phyloP scores from a whole-genome alignment of 192 early-diverging fungal genomes.

The Anaeromyces robustus region DNA sequence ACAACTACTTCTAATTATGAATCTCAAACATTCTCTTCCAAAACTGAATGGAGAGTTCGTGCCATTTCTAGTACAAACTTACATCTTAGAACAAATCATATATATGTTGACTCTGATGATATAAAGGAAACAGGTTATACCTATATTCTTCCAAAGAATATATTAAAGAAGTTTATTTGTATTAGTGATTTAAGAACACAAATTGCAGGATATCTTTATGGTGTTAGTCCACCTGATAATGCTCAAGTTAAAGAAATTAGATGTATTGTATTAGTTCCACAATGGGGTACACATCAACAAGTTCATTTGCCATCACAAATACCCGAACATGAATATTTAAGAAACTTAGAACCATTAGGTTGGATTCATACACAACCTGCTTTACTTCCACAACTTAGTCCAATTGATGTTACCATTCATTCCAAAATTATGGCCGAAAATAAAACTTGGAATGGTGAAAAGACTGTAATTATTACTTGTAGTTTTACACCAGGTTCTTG shows the following conservation, averaged over 20 bases:
- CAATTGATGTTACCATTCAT: constrained; percentile 84
- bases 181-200: constrained; percentile 89
- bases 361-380: constrained; percentile 97
- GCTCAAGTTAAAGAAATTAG: constrained; percentile 92
- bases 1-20: constrained; percentile 95
- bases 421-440: constrained; percentile 77
- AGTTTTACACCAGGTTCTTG: constrained; percentile 98
- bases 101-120: constrained; percentile 92
- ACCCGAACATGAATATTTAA: constrained; percentile 81
- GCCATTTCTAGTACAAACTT: constrained; percentile 95
- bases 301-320: constrained; percentile 78
- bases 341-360: constrained; percentile 87
- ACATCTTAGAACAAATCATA: constrained; percentile 85
- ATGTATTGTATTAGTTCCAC: constrained; percentile 86
- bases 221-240: constrained; percentile 73
- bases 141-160: constrained; percentile 94
- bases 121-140: constrained; percentile 89
- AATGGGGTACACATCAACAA: constrained; percentile 92
- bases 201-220: constrained; percentile 89
- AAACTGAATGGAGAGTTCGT: constrained; percentile 97
- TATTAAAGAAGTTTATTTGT: constrained; percentile 91
- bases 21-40: constrained; percentile 90
- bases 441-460: constrained; percentile 85
- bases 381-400: constrained; percentile 71
- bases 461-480: constrained; percentile 77